phyloP scores from a whole-genome alignment of 495 filamentous ascomycete species.

The Aspergillus sclerotioniger region DNA sequence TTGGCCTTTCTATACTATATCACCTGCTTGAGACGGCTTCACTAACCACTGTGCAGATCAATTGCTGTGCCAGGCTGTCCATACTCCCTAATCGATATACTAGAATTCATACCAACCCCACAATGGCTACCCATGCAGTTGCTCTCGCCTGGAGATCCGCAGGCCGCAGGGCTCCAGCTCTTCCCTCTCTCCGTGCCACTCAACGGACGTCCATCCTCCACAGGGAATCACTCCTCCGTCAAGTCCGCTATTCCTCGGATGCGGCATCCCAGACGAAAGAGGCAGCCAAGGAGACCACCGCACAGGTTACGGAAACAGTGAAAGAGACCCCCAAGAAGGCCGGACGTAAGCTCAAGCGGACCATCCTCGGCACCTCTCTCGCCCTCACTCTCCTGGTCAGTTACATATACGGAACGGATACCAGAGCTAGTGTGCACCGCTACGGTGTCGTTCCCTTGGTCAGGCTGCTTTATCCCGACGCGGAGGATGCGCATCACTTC shows the following conservation, averaged over 20 bases:
- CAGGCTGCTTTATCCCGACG: conserved; percentile 70
- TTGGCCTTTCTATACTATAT: not conserved
- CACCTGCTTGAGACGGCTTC: not conserved
- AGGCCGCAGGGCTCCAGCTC: conserved; percentile 30
- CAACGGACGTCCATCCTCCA: conserved; percentile 25
- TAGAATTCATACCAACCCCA: not conserved
- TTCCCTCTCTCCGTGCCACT: conserved; percentile 23
- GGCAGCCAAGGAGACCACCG: conserved; percentile 9
- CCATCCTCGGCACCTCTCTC: conserved; percentile 57
- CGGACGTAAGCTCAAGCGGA: conserved; percentile 36
- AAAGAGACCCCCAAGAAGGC: conserved; percentile 38
- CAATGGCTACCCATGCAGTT: conserved; percentile 29
- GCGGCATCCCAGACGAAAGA: conserved; percentile 17
- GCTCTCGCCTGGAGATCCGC: conserved; percentile 29
- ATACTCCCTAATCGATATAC: not conserved
- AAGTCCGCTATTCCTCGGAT: conserved; percentile 34
- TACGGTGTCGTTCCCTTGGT: conserved; percentile 76
- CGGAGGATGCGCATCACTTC: conserved; percentile 85
- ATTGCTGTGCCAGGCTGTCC: not conserved
- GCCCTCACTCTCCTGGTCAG: conserved; percentile 48
- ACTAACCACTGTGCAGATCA: not conserved
- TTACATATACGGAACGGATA: conserved; percentile 86
- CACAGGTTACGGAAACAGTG: conserved; percentile 20
- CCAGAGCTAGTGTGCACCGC: conserved; percentile 78
- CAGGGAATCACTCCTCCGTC: conserved; percentile 10